Evolutionary conservation across 2,329 filamentous ascomycete genomes (phyloP).

Genomic region (Akanthomyces dipterigenus): DNA sequence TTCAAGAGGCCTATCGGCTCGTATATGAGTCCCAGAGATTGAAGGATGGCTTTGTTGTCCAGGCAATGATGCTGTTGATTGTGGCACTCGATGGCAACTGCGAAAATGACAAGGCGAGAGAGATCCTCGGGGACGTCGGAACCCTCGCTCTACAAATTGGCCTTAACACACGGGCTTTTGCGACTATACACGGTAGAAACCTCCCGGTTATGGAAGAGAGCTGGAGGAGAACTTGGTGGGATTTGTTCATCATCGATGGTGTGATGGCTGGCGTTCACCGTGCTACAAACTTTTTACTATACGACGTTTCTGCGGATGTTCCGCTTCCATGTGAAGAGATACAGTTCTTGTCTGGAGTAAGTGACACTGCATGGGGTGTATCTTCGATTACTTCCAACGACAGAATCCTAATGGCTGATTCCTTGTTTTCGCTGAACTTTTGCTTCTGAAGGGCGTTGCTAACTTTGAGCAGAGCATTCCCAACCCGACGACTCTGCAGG

Average conservation of each 20-base stretch:
- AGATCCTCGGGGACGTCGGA: constrained; percentile 62
- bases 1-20: constrained; percentile 51
- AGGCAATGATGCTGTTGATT: constrained; percentile 69
- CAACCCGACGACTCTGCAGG: constrained; percentile 55
- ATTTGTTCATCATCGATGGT: constrained; percentile 69
- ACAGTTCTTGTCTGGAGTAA: constrained; percentile 57
- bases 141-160: constrained; percentile 68
- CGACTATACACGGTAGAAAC: constrained; percentile 54
- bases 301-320: constrained; percentile 60
- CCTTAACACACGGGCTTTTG: constrained; percentile 64
- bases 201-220: constrained; percentile 70
- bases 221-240: constrained; percentile 90
- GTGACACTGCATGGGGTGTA: constrained; percentile 19
- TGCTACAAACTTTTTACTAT: constrained; percentile 63
- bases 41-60: constrained; percentile 60
- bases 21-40: constrained; percentile 39
- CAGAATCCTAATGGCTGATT: not conserved
- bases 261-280: constrained; percentile 77
- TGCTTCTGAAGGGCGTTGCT: not conserved
- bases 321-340: constrained; percentile 75
- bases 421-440: too few relatives aligned
- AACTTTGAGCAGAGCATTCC: constrained; percentile 43
- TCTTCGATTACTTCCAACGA: not conserved
- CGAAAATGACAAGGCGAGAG: constrained; percentile 60
- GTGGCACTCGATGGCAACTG: constrained; percentile 73